Evolutionary conservation across 371 early-diverging fungal genomes (phyloP), one percentile per base, ranked within the genome.

Genomic region (Haplosporangium sp.): DNA sequence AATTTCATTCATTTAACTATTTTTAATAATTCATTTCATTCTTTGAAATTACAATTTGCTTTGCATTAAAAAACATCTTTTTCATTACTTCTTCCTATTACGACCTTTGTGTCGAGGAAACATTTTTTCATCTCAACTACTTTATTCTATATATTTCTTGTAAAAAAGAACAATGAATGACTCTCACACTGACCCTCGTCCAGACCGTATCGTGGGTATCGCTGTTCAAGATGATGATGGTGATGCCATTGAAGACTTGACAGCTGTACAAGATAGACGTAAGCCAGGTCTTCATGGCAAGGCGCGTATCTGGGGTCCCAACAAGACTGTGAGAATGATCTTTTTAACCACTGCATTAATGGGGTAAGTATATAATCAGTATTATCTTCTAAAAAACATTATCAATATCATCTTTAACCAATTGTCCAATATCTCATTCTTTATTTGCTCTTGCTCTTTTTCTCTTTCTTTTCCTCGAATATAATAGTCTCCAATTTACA

Each of bases 261-360:
- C 7, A 19, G 1, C 7, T 4, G 6, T 42, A 17, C 63, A 55
- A 5, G 17, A 57, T 4, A 34, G 19, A 3, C 63, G 55, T 20
- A 70, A 61, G 35, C 57, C 75, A 13, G 75, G 81, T 11, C 68
- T 81, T 8, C 71, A 81, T 55, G 81, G 81, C 2, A 64, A 72
- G 42, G 81, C 81, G 3, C 74, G 65, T 37, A 81, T 81, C 50
- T 70, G 72, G 72, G 81, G 81, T 0, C 69, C 75, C 1, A 74
- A 56, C 42, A 68, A 50, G 63, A 65, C 75, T 6, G 52, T 81
- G 10, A 56, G 72, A 13, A 74, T 81, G 74, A 65, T 81, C 34
- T 61, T 81, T 8, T 62, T 81, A 37, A 74, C 81, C 0, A 81
- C 75, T 3, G 67, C 81, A 0, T 55, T 81, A 17, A 81, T 74